These are phyloP conservation scores for Paxillus ammoniavirescens DNA, from an alignment of 768 basidiomycete species.

Conservation along the genomic window DNA sequence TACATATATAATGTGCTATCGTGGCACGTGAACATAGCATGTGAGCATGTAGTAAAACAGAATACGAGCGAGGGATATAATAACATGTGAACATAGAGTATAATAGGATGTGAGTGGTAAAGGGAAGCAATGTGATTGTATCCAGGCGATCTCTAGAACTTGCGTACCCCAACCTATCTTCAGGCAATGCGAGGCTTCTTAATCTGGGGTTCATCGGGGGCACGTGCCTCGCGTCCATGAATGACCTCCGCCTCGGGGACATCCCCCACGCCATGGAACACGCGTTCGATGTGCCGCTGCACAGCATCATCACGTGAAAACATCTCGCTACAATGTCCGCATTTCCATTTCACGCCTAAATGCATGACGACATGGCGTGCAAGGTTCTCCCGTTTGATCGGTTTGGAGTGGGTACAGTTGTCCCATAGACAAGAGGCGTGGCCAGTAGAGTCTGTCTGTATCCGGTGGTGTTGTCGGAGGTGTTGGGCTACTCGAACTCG, in stretches of 20 bases:
- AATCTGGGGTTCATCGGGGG: slow-evolving; percentile 3
- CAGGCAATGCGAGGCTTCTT: slow-evolving; percentile 7
- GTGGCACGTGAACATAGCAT: too few relatives aligned
- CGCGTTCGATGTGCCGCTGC: slow-evolving; percentile 30
- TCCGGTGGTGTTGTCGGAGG: slow-evolving; percentile 25
- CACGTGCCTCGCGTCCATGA: slow-evolving; percentile 15
- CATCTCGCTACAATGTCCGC: slow-evolving; percentile 22
- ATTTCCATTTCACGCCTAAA: slow-evolving; percentile 29
- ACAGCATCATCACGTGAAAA: slow-evolving; percentile 34
- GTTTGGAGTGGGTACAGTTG: slow-evolving; percentile 18
- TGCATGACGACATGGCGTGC: slow-evolving; percentile 30
- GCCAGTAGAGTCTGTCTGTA: slow-evolving; percentile 12
- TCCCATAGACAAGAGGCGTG: slow-evolving; percentile 23
- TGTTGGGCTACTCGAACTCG: slow-evolving; percentile 24
- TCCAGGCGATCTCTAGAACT: too few relatives aligned
- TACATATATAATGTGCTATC: too few relatives aligned
- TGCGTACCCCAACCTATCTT: neutral
- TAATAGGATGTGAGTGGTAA: neutral
- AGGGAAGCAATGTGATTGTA: neutral
- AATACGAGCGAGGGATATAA: too few relatives aligned
- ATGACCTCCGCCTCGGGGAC: slow-evolving; percentile 24
- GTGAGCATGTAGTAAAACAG: too few relatives aligned
- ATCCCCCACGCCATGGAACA: slow-evolving; percentile 19
- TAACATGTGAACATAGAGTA: neutral
- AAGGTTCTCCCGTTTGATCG: slow-evolving; percentile 33